Conservation (phyloP, 805 yeast species). For the Kazachstania africana region DNA sequence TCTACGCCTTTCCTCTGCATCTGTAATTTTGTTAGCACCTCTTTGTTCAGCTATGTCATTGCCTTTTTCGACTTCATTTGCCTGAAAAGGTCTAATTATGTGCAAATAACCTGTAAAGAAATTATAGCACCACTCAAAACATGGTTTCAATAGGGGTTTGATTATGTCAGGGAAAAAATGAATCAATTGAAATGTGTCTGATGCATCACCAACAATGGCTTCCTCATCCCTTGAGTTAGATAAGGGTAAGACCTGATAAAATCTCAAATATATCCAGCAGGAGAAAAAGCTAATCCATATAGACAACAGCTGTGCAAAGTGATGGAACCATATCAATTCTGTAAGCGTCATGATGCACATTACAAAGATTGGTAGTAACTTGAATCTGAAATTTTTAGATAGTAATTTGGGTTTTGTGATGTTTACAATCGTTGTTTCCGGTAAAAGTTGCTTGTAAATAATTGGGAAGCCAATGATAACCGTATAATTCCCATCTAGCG, state of each 20-base stretch:
- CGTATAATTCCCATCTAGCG: slow-evolving; percentile 43
- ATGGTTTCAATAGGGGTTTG: slow-evolving; percentile 39
- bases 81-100: slow-evolving; percentile 50
- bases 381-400: slow-evolving; percentile 40
- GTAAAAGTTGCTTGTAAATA: slow-evolving; percentile 53
- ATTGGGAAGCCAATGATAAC: slow-evolving; percentile 48
- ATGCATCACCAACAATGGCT: slow-evolving; percentile 64
- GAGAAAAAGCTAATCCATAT: slow-evolving; percentile 47
- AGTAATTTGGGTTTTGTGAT: slow-evolving; percentile 33
- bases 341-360: slow-evolving; percentile 20
- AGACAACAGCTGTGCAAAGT: slow-evolving; percentile 41
- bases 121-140: slow-evolving; percentile 35
- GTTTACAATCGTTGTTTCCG: slow-evolving; percentile 43
- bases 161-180: slow-evolving; percentile 69
- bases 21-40: slow-evolving; percentile 28
- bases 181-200: slow-evolving; percentile 74
- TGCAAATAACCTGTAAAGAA: slow-evolving; percentile 31
- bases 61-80: slow-evolving; percentile 59
- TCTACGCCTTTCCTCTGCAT: slow-evolving; percentile 53
- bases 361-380: slow-evolving; percentile 47
- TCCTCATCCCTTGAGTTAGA: slow-evolving; percentile 21
- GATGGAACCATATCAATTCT: slow-evolving; percentile 25
- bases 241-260: slow-evolving; percentile 43
- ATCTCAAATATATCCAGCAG: slow-evolving; percentile 70
- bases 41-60: slow-evolving; percentile 54